Evolutionary conservation across 2,329 filamentous ascomycete species (phyloP), one percentile per base, ranked within the genome.

Genomic region (Nectriaceae sp.): DNA sequence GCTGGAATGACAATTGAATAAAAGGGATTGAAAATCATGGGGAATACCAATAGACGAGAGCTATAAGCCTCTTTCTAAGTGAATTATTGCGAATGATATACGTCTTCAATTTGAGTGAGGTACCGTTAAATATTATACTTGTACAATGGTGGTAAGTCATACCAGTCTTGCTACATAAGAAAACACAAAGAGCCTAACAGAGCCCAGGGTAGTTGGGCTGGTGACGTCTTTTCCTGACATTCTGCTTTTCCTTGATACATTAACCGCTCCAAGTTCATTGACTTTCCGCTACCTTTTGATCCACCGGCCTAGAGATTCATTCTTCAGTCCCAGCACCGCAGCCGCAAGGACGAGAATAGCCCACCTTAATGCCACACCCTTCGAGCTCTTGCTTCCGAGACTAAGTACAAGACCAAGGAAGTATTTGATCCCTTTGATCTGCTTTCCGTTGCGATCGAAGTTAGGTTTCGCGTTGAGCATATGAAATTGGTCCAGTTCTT

Each of bases 371-470:
- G 81, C 72, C 65, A 75, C 75, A 67, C 75, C 75, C 70, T 75
- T 75, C 22, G 66, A 67, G 49, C 71, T 70, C 50, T 71, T 71
- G 22, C 75, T 73, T 29, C 83, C 82, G 33, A 85, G 71, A 6
- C 75, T 69, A 16, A 79, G 52, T 26, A 84, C 45, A 35, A 84
- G 62, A 49, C 71, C 63, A 18, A 76, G 2, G 78, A 81, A 85
- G 66, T 85, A 85, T 36, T 63, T 67, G 4, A 80, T 38, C 1
- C 82, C 79, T 51, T 69, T 73, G 55, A 77, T 63, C 46, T 75
- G 70, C 26, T 73, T 74, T 54, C 84, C 83, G 47, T 78, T 67
- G 59, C 85, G 80, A 66, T 85, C 81, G 63, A 88, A 88, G 66
- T 83, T 75, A 53, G 83, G 81, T 63, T 73, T 77, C 18, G 60